Evolutionary conservation across 2,329 filamentous ascomycete species (phyloP).

Genomic region (Penicillium italicum): DNA sequence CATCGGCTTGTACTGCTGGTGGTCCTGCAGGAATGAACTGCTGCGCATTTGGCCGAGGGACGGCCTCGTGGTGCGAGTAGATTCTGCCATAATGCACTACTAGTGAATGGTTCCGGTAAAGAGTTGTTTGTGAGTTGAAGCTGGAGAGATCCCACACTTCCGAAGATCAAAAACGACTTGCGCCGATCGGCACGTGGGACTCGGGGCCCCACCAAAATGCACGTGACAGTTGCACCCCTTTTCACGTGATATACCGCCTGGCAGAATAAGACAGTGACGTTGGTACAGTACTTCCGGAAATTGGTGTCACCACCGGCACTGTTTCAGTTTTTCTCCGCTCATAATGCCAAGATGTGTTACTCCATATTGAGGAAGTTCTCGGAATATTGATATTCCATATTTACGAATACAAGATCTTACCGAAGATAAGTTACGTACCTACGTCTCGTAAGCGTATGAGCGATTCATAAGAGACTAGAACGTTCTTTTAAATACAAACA

Average conservation of each 20-base stretch:
- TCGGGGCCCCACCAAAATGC: neutral
- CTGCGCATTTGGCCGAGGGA: slow-evolving; percentile 45
- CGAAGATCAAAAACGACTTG: slow-evolving; percentile 5
- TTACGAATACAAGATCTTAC: too few species aligned
- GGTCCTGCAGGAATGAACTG: slow-evolving; percentile 47
- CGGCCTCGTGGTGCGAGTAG: slow-evolving; percentile 37
- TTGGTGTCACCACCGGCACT: too few species aligned
- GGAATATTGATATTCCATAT: too few species aligned
- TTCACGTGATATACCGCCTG: neutral
- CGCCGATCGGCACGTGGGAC: slow-evolving; percentile 8
- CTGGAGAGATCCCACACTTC: slow-evolving; percentile 1
- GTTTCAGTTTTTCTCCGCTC: too few species aligned
- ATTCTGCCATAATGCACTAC: slow-evolving; percentile 26
- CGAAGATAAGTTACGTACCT: too few species aligned
- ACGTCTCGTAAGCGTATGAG: too few species aligned
- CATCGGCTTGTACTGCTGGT: slow-evolving; percentile 47
- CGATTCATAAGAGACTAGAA: too few species aligned
- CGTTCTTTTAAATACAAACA: too few species aligned
- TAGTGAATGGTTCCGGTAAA: neutral
- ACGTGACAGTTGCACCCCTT: neutral
- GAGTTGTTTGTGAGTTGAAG: neutral
- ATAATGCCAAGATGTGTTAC: too few species aligned
- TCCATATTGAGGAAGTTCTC: too few species aligned
- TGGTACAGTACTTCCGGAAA: too few species aligned
- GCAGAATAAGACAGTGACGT: neutral